phyloP scores from a whole-genome alignment of 768 basidiomycete genomes.

The Cystoderma amianthinum region DNA sequence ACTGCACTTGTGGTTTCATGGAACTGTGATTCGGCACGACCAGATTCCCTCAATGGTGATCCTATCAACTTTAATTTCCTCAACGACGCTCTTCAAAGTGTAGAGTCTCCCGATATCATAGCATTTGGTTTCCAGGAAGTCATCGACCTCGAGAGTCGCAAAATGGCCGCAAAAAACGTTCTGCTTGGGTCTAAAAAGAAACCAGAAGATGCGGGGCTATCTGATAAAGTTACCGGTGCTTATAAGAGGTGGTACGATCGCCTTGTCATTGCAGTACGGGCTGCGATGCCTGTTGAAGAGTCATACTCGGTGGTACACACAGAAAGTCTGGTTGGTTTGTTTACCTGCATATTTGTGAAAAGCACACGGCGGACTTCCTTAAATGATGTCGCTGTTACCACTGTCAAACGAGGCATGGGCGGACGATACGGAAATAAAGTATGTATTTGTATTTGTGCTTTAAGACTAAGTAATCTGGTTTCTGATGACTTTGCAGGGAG shows the following conservation, averaged over 20 bases:
- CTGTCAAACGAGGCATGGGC: constrained; percentile 88
- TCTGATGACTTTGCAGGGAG: constrained; percentile 49
- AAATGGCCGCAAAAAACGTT: constrained; percentile 89
- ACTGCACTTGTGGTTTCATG: constrained; percentile 80
- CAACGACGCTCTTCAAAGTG: constrained; percentile 64
- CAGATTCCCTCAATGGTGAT: constrained; percentile 62
- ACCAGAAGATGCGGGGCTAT: constrained; percentile 47
- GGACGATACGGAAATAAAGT: constrained; percentile 97
- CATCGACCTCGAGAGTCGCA: constrained; percentile 90
- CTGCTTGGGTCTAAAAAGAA: constrained; percentile 75
- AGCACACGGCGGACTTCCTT: constrained; percentile 51
- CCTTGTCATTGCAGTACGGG: constrained; percentile 62
- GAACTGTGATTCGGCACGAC: constrained; percentile 89
- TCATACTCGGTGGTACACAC: constrained; percentile 77
- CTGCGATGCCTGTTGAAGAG: constrained; percentile 71
- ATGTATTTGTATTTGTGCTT: constrained; percentile 12
- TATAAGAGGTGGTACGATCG: constrained; percentile 90
- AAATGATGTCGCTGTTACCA: constrained; percentile 67
- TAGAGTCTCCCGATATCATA: constrained; percentile 77
- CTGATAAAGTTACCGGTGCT: constrained; percentile 79
- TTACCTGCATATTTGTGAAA: constrained; percentile 73
- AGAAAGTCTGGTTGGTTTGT: constrained; percentile 87
- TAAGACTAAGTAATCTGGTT: not conserved
- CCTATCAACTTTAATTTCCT: constrained; percentile 75
- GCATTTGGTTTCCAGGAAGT: constrained; percentile 95